Evolutionary conservation across 768 basidiomycete species (phyloP).

Genomic region (Termitomyces sp.): DNA sequence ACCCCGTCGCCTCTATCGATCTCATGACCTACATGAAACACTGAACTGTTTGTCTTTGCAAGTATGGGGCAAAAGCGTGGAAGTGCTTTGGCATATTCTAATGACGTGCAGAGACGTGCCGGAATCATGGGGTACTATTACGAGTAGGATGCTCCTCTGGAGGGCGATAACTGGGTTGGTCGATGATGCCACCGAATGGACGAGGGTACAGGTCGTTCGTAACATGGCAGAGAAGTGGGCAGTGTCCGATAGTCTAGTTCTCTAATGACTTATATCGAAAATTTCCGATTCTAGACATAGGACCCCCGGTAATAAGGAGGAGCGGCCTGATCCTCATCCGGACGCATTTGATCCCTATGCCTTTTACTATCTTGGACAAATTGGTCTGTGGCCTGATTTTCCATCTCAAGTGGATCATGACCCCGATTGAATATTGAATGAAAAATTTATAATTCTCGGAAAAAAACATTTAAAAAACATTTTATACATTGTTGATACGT

Average conservation of each 20-base stretch:
- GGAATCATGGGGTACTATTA: constrained; percentile 46
- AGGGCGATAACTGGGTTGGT: constrained; percentile 36
- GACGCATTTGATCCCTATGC: too few relatives aligned
- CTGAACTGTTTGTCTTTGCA: constrained; percentile 21
- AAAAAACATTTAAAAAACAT: too few relatives aligned
- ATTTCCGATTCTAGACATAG: neutral
- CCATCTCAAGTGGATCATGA: too few relatives aligned
- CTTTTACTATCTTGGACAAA: too few relatives aligned
- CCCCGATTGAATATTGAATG: too few relatives aligned
- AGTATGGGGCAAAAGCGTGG: constrained; percentile 47
- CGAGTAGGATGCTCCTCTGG: constrained; percentile 52
- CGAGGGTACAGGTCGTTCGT: constrained; percentile 28
- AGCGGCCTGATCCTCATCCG: too few relatives aligned
- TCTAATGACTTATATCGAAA: neutral
- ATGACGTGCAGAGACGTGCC: constrained; percentile 32
- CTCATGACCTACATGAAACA: constrained; percentile 26
- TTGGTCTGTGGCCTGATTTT: too few relatives aligned
- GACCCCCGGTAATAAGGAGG: too few relatives aligned
- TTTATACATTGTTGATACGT: too few relatives aligned
- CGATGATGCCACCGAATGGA: constrained; percentile 48
- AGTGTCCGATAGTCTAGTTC: neutral
- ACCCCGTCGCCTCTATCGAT: constrained; percentile 25
- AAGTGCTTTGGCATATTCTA: constrained; percentile 48
- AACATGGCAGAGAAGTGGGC: constrained; percentile 12
- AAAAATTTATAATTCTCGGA: too few relatives aligned